phyloP scores from a whole-genome alignment of 805 yeast species.

The Ogataea angusta region DNA sequence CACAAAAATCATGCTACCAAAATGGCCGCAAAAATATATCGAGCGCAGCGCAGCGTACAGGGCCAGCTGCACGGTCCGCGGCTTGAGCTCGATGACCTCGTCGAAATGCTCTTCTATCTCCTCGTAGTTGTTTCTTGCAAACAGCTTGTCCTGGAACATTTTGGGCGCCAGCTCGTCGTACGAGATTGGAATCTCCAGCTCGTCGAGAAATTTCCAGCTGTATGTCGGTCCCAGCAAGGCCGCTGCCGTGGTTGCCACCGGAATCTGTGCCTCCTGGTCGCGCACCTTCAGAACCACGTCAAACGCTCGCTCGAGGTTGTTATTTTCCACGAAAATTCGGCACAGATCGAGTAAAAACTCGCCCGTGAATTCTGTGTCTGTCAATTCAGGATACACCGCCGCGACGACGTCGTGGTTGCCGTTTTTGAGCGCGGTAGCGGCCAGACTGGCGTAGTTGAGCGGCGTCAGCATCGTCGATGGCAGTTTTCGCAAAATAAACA shows the following conservation, averaged over 20 bases:
- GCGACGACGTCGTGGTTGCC: slow-evolving; percentile 5
- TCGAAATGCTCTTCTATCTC: slow-evolving; percentile 5
- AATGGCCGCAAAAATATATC: slow-evolving; percentile 14
- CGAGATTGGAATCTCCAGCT: background rate
- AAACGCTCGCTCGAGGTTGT: slow-evolving; percentile 11
- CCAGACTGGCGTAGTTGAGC: slow-evolving; percentile 13
- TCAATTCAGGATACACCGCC: slow-evolving; percentile 1
- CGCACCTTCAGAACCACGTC: slow-evolving; percentile 10
- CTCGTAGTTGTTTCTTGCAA: slow-evolving; percentile 9
- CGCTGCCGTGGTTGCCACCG: slow-evolving; percentile 9
- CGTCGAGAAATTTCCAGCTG: slow-evolving; percentile 10
- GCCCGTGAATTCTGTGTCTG: slow-evolving; percentile 4
- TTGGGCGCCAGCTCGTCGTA: slow-evolving; percentile 1
- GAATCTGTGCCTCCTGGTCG: slow-evolving; percentile 1
- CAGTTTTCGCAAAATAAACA: slow-evolving; percentile 10
- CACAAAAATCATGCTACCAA: slow-evolving; percentile 16
- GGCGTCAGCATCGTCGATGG: slow-evolving; percentile 2
- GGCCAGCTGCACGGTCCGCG: slow-evolving; percentile 11
- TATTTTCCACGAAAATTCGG: slow-evolving; percentile 6
- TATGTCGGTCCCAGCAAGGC: slow-evolving; percentile 5
- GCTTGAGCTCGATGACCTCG: background rate
- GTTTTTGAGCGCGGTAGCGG: slow-evolving; percentile 11
- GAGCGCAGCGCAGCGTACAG: slow-evolving; percentile 21
- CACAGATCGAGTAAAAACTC: slow-evolving; percentile 6
- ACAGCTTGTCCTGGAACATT: slow-evolving; percentile 1